A percentile compares a stretch with the other conserved stretches of the same genome.
Conservation (phyloP, 2,329 filamentous ascomycete genomes). For the Paraphaeosphaeria minitans region DNA sequence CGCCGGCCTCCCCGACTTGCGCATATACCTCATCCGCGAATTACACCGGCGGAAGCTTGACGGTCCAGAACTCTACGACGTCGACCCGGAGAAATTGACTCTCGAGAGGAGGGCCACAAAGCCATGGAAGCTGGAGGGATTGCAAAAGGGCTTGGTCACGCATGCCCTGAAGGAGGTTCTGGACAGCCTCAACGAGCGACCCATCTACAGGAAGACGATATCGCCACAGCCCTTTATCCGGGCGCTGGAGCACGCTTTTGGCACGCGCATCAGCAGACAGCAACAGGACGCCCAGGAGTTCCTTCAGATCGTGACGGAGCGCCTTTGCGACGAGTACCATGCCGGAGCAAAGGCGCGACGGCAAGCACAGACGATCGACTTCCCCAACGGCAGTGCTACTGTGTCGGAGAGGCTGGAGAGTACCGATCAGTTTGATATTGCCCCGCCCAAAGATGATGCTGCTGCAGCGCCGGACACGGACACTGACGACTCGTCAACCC, state of each 20-base stretch:
- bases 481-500: constrained; percentile 19
- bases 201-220: constrained; percentile 92
- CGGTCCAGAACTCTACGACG: constrained; percentile 74
- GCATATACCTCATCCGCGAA: constrained; percentile 90
- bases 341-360: constrained; percentile 76
- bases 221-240: constrained; percentile 83
- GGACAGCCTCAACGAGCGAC: constrained; percentile 89
- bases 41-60: constrained; percentile 83
- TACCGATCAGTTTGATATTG: constrained; percentile 30
- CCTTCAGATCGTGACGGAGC: constrained; percentile 88
- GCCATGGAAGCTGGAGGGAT: constrained; percentile 58
- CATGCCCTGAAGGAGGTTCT: constrained; percentile 89
- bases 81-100: constrained; percentile 57
- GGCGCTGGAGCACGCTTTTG: constrained; percentile 83
- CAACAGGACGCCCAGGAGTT: constrained; percentile 99
- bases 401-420: constrained; percentile 30
- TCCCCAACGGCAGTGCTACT: constrained; percentile 23
- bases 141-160: constrained; percentile 84
- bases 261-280: constrained; percentile 86
- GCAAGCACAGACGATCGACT: constrained; percentile 52
- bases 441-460: constrained; percentile 39
- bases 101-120: constrained; percentile 48
- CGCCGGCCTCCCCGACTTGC: constrained; percentile 85
- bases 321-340: constrained; percentile 92
- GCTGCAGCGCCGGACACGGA: constrained; percentile 33